These are phyloP conservation scores for Leccinum truebloodii DNA, from an alignment of 768 basidiomycete genomes.

Conservation along the genomic window DNA sequence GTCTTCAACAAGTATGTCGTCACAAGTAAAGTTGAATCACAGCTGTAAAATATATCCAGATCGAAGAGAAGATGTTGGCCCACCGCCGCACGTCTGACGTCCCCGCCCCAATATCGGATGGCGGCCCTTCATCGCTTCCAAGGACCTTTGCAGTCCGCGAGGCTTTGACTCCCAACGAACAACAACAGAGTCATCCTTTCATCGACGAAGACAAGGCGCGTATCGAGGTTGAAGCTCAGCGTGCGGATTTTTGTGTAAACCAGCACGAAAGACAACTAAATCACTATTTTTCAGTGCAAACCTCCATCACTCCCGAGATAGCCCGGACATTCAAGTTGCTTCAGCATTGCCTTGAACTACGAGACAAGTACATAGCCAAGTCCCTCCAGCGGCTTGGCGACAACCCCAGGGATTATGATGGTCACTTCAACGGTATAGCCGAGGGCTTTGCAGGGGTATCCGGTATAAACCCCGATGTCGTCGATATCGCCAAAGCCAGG, in stretches of 20 bases:
- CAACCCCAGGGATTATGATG: slow-evolving; percentile 91
- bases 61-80: slow-evolving; percentile 72
- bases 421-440: slow-evolving; percentile 66
- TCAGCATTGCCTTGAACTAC: slow-evolving; percentile 82
- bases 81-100: slow-evolving; percentile 65
- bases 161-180: slow-evolving; percentile 25
- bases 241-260: slow-evolving; percentile 21
- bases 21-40: slow-evolving; percentile 1
- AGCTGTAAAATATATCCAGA: slow-evolving; percentile 41
- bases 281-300: slow-evolving; percentile 18
- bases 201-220: slow-evolving; percentile 38
- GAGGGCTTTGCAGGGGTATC: slow-evolving; percentile 61
- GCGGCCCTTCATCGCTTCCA: slow-evolving; percentile 32
- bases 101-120: slow-evolving; percentile 24
- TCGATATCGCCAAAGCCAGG: slow-evolving; percentile 35
- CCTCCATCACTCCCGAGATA: slow-evolving; percentile 43
- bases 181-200: slow-evolving; percentile 22
- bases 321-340: slow-evolving; percentile 67
- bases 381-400: slow-evolving; percentile 93
- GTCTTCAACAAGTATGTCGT: slow-evolving; percentile 63
- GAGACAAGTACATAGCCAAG: slow-evolving; percentile 91
- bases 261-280: slow-evolving; percentile 6
- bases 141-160: slow-evolving; percentile 41
- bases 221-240: slow-evolving; percentile 34
- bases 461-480: slow-evolving; percentile 63